Base-by-base conservation (phyloP, 2,329 filamentous ascomycete species). In the Pseudogymnoascus sp. region DNA sequence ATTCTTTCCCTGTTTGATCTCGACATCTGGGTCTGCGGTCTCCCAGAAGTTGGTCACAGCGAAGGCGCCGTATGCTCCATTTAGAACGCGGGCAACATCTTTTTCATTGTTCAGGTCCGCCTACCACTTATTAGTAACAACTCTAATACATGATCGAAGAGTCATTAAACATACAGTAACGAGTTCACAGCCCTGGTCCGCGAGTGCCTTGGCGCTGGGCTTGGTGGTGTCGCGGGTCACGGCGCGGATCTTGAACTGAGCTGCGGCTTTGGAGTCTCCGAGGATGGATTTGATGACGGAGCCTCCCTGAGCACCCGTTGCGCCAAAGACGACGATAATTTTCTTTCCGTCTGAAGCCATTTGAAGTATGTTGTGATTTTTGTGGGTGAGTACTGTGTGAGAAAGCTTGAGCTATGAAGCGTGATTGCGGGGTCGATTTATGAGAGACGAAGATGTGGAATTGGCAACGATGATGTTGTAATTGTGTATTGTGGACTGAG, bases 261-360 rank as follows among this genome's bases (percentile, higher is more conserved):
- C 70, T 54, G 65, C 65, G 28, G 76, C 72, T n/a, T 66, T 68
- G 2, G 78, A 67, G 70, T 82, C 76, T 60, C 72, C 72, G 63
- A 81, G 76, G 64, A 82, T 79, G 6, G 74, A 72, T 25, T 76
- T 76, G 35, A 76, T 77, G n/a, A 82, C 79, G 3, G 78, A 78
- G n/a, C 79, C 77, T 62, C 79, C 80, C 63, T 82, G 79, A 62
- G 76, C 77, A 38, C 77, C 79, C 7, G 78, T 81, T 22, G 76
- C 77, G 12, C 78, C 78, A 57, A 80, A 70, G 4, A 81, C 74
- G 20, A 74, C 74, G 39, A 79, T 67, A 58, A 79, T 65, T 61
- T 77, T 75, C 63, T 72, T 71, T 30, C 57, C 32, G 12, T 34
- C 28, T 20, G 57, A 58, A 12, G 43, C 43, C 43, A 50, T 50